Evolutionary conservation across 257 asterid genomes (phyloP).

Genomic region (Linaria vulgaris): DNA sequence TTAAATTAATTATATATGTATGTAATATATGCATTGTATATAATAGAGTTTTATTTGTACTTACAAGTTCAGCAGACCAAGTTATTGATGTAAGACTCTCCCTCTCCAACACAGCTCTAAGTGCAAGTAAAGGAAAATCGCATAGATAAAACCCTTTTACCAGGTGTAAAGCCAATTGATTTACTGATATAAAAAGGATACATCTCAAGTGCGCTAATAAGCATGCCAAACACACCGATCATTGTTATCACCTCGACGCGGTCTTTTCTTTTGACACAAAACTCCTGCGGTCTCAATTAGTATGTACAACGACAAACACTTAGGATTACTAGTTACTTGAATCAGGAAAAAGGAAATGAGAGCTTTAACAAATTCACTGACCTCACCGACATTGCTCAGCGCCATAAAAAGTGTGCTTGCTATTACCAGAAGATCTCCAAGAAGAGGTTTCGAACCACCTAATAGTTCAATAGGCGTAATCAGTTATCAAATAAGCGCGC

Average conservation of each 20-base stretch:
- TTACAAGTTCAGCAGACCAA: slow-evolving; percentile 62
- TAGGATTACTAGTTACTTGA: neutral
- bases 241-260: slow-evolving; percentile 65
- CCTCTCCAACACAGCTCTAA: slow-evolving; percentile 54
- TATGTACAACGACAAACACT: neutral
- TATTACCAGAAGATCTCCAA: slow-evolving; percentile 71
- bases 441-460: slow-evolving; percentile 75
- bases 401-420: slow-evolving; percentile 52
- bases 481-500: neutral
- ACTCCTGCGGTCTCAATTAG: slow-evolving; percentile 55
- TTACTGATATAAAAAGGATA: slow-evolving; percentile 69
- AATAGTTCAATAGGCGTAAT: slow-evolving; percentile 12
- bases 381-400: slow-evolving; percentile 79
- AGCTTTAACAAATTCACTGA: slow-evolving; percentile 15
- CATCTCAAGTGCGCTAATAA: slow-evolving; percentile 61
- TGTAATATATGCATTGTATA: neutral
- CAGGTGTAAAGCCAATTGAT: neutral
- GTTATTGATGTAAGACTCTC: slow-evolving; percentile 43
- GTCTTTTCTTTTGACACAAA: slow-evolving; percentile 72
- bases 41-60: slow-evolving; percentile 21
- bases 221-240: slow-evolving; percentile 70
- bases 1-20: neutral
- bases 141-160: neutral
- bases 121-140: slow-evolving; percentile 26
- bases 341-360: neutral